These are phyloP conservation scores for Phragmites australis DNA, from an alignment of 176 grass and related monocot species.

Conservation along the genomic window DNA sequence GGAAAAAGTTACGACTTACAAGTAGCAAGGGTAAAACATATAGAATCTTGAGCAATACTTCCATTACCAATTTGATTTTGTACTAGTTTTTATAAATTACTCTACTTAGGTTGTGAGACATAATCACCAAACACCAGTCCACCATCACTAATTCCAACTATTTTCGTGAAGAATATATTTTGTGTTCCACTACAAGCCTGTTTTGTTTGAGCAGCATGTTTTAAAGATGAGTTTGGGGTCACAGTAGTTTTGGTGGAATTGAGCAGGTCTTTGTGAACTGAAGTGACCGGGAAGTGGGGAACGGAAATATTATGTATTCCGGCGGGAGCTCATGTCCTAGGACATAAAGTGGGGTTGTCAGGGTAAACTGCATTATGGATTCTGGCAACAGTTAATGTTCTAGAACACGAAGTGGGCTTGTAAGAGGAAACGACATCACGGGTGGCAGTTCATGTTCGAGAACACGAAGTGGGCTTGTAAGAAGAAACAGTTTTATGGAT, in stretches of 20 bases:
- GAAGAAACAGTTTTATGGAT: slow-evolving; percentile 9
- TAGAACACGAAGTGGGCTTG: slow-evolving; percentile 39
- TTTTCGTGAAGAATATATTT: not conserved
- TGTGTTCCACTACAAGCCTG: not conserved
- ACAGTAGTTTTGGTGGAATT: slow-evolving; percentile 4
- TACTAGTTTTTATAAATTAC: not conserved
- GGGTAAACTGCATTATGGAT: slow-evolving; percentile 32
- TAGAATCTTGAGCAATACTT: not conserved
- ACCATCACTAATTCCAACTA: not conserved
- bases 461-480: slow-evolving; percentile 39
- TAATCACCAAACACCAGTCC: not conserved
- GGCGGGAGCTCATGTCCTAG: not conserved
- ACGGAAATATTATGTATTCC: not conserved
- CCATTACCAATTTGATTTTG: not conserved
- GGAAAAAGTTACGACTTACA: not conserved
- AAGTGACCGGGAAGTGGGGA: not conserved
- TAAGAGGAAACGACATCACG: not conserved
- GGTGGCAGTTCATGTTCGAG: not conserved
- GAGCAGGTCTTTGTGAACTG: slow-evolving; percentile 26
- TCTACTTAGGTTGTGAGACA: not conserved
- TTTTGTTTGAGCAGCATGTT: not conserved
- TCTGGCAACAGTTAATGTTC: slow-evolving; percentile 11
- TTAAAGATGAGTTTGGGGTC: slow-evolving; percentile 4
- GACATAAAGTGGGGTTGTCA: slow-evolving; percentile 9
- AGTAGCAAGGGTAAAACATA: not conserved